Conservation (phyloP, 495 filamentous ascomycete genomes). For the Trichoderma asperelloides region DNA sequence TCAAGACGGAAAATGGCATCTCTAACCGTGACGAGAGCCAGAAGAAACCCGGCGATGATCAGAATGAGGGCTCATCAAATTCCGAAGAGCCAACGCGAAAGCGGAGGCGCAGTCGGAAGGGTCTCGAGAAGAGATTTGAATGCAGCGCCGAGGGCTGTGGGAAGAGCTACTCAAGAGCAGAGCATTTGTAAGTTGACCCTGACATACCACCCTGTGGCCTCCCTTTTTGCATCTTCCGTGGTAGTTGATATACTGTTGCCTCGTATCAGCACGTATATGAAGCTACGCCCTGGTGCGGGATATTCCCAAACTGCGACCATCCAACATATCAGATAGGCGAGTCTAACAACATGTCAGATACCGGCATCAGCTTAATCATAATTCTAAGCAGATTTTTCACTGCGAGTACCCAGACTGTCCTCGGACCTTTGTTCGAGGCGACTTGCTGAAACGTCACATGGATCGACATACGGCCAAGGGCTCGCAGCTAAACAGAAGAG, state of each 20-base stretch:
- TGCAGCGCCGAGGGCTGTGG: conserved; percentile 84
- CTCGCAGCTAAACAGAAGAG: conserved; percentile 87
- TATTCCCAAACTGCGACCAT: not conserved
- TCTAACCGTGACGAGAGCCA: conserved; percentile 30
- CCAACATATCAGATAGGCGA: not conserved
- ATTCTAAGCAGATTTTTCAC: conserved; percentile 89
- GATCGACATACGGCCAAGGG: conserved; percentile 95
- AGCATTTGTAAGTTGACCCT: conserved; percentile 62
- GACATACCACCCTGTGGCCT: not conserved
- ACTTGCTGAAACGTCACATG: conserved; percentile 86
- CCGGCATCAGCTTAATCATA: conserved; percentile 93
- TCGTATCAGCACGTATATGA: not conserved
- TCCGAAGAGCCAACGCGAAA: conserved; percentile 54
- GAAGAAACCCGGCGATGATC: conserved; percentile 27
- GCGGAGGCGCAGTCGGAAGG: conserved; percentile 76
- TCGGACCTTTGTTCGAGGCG: conserved; percentile 87
- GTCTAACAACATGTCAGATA: conserved; percentile 37
- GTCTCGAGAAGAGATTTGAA: conserved; percentile 88
- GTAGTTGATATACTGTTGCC: not conserved
- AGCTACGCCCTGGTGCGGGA: not conserved
- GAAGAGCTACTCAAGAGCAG: conserved; percentile 92
- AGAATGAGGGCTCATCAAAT: conserved; percentile 41
- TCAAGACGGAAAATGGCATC: conserved; percentile 28
- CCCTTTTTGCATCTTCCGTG: not conserved
- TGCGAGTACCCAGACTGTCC: conserved; percentile 91